Evolutionary conservation across 495 filamentous ascomycete species (phyloP).

Genomic region (Tuber melanosporum): DNA sequence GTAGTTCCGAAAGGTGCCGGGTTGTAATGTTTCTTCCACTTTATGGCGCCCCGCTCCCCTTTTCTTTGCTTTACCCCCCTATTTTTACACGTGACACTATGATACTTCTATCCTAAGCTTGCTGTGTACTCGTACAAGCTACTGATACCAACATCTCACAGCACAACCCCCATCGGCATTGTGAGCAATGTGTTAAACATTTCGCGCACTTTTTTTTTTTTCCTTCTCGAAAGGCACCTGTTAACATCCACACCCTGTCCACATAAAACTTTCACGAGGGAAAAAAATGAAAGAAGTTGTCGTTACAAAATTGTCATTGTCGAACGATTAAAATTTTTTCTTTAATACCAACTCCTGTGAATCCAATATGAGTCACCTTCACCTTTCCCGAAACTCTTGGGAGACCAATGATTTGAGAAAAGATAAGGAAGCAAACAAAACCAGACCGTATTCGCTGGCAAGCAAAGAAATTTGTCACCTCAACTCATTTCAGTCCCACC

Average conservation of each 20-base stretch:
- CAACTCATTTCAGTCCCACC: slow-evolving; percentile 6
- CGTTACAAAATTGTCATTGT: neutral
- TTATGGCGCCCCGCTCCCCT: neutral
- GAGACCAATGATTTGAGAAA: neutral
- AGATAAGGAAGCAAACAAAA: slow-evolving; percentile 1
- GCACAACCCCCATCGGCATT: neutral
- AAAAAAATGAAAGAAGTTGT: neutral
- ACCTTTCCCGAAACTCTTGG: slow-evolving; percentile 13
- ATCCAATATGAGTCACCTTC: slow-evolving; percentile 23
- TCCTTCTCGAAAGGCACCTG: neutral
- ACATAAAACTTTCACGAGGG: neutral
- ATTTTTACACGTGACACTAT: neutral
- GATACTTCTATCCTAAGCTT: neutral
- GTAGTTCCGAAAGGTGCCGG: slow-evolving; percentile 3
- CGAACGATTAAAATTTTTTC: slow-evolving; percentile 2
- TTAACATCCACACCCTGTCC: neutral
- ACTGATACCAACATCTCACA: neutral
- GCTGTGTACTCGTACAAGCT: neutral
- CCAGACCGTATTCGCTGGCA: neutral
- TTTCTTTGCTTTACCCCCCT: neutral
- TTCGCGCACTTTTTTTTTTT: neutral
- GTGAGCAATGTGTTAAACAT: neutral
- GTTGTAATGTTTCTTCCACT: neutral
- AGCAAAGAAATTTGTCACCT: neutral
- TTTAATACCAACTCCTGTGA: slow-evolving; percentile 22